Base-by-base conservation (phyloP, 495 filamentous ascomycete genomes). In the Recurvomyces mirabilis region DNA sequence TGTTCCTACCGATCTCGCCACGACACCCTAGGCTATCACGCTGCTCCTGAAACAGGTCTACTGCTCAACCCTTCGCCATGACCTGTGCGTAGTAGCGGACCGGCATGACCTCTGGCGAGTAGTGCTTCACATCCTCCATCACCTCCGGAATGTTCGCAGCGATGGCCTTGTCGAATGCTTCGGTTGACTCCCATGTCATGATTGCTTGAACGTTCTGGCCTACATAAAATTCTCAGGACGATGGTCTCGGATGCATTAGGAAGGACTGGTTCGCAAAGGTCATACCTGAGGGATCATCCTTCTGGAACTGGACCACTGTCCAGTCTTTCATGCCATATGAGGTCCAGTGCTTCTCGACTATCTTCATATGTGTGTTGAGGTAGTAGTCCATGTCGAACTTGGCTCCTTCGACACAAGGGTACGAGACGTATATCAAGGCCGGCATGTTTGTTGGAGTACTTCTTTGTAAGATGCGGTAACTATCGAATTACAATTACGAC, bases 341-440 rank as follows among this genome's bases (percentile, higher is more conserved):
- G 10, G 15, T 41, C 55, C 55, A 58, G n/a, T 36, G 24, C 18
- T 47, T 47, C 9, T 17, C 26, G 0, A 53, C 55, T 11, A 58
- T 24, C 5, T 46, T 38, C 55, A 55, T 55, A 43, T 58, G 55
- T 12, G 55, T 58, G n/a, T 32, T 39, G 32, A 55, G 36, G 46
- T 58, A 58, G 49, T 58, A 58, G 20, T 52, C 41, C 29, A 58
- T 32, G 48, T 58, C 45, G 48, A 58, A 58, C 15, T 40, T 55
- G 20, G 31, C 42, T 26, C 28, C 50, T 12, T 47, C 52, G 29
- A 34, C 41, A n/a, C 43, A 31, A 1, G 55, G 55, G 32, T 58
- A 58, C 19, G 53, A 41, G 23, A 57, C 47, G 42, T 45, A 32
- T 21, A 47, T 36, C 23, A 34, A 23, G 41, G 41, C 42, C 12